Base-by-base conservation (phyloP, 441 rosid species). In the Erodium texanum region DNA sequence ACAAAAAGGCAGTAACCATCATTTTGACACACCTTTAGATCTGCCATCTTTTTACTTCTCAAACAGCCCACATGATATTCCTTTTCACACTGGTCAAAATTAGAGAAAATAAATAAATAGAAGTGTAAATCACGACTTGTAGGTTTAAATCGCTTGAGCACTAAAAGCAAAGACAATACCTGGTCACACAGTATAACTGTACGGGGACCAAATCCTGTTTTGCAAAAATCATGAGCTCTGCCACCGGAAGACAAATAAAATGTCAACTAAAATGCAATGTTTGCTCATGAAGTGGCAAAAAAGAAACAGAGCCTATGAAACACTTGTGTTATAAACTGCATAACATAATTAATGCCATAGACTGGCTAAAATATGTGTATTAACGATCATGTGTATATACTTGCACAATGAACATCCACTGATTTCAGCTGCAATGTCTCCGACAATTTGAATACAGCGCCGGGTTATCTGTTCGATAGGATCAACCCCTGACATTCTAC, bases 31-130 rank as follows among this genome's bases (percentile, higher is more conserved):
- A 92, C 99, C 67, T 85, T 92, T 67, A 94, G 80, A 81, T 92
- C 88, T 62, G 96, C 86, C 0, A 79, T 73, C 68, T 86, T 87
- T 69, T 75, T 83, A 56, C 83, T 82, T 69, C 93, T 80, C 82
- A 95, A 74, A 82, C 99, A 95, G 62, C 97, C 97, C 68, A 95
- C 97, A 78, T 95, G 99, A 79, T 82, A 90, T 81, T 95, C 99
- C 79, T 86, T 87, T 82, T 95, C 99, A 48, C 99, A 94, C 99
- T 92, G 76, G 48, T 41, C 48, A 41, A 41, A 41, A 41, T 41
- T 41, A 41, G 71, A 70, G 66, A 74, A 75, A 71, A 58, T 63
- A n/a, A 5, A 16, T 32, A 45, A 70, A 72, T 12, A 41, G 16
- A 56, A 20, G 41, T 6, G 70, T 63, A 50, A 41, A 8, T 14